Conservation (phyloP, 345 rosid species). For the Abelmoschus esculentus region DNA sequence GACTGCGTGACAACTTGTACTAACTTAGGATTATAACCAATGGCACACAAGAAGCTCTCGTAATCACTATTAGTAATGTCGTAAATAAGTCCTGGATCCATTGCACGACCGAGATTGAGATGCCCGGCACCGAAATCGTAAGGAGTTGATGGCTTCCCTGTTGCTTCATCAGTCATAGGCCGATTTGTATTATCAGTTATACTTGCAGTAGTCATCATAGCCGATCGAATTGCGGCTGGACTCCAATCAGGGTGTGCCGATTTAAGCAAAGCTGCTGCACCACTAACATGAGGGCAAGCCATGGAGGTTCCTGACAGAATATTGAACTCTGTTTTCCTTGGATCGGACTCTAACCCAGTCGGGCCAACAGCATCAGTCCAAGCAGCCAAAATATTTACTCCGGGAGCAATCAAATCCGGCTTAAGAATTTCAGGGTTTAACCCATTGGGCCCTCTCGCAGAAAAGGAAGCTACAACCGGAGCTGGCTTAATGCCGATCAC, state of each 20-base stretch:
- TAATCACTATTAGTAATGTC: constrained; percentile 59
- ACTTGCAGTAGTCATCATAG: constrained; percentile 76
- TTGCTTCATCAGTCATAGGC: constrained; percentile 61
- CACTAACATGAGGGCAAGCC: constrained; percentile 81
- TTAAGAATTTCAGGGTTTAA: constrained; percentile 68
- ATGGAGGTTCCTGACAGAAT: constrained; percentile 80
- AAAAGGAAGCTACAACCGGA: constrained; percentile 79
- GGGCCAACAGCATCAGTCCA: constrained; percentile 79
- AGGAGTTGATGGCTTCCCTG: constrained; percentile 48
- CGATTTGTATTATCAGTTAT: constrained; percentile 39
- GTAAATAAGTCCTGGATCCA: constrained; percentile 77
- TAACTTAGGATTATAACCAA: constrained; percentile 53
- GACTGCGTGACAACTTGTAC: constrained; percentile 66
- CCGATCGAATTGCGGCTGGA: constrained; percentile 63
- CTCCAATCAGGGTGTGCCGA: constrained; percentile 79
- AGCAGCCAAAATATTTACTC: constrained; percentile 75
- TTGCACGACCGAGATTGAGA: constrained; percentile 55
- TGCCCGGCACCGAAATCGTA: constrained; percentile 70
- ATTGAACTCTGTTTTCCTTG: constrained; percentile 62
- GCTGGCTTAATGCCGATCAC: constrained; percentile 70
- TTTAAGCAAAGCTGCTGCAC: constrained; percentile 77
- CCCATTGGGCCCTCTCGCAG: constrained; percentile 65
- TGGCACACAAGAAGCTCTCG: constrained; percentile 56
- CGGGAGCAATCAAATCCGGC: constrained; percentile 76
- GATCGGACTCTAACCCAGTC: constrained; percentile 58